Conservation (phyloP, 2,329 filamentous ascomycete species). For the Arthrobotrys iridis region DNA sequence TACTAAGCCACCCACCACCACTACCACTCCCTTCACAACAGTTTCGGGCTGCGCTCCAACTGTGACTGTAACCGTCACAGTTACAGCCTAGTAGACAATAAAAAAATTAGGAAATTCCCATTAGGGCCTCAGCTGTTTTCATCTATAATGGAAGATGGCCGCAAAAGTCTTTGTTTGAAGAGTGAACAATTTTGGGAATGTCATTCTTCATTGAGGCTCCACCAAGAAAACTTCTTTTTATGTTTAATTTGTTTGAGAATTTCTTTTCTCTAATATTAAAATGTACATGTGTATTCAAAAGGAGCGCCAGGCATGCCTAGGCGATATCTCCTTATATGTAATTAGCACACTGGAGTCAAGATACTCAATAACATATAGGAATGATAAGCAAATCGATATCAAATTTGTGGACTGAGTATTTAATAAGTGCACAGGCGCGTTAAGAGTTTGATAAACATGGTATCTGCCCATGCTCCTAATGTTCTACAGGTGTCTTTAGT, state of each 20-base stretch:
- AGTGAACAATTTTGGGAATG: too few species aligned
- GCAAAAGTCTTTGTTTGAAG: too few species aligned
- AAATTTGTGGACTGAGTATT: too few species aligned
- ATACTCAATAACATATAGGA: too few species aligned
- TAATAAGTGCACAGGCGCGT: too few species aligned
- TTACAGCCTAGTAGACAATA: conserved; percentile 28
- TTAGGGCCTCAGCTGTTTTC: too few species aligned
- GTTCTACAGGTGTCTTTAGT: too few species aligned
- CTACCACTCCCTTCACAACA: background rate
- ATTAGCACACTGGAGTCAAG: background rate
- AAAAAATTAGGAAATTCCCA: background rate
- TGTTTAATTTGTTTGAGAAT: background rate
- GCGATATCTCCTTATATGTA: background rate
- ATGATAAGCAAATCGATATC: too few species aligned
- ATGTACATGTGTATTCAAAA: background rate
- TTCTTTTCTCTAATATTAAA: background rate
- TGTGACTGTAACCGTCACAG: conserved; percentile 27
- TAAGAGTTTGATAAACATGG: too few species aligned
- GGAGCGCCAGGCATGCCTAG: background rate
- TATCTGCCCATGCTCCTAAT: too few species aligned
- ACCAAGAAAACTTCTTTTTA: too few species aligned
- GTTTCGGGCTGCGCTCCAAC: background rate
- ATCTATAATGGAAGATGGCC: too few species aligned
- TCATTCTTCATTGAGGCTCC: background rate
- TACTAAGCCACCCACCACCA: background rate